Evolutionary conservation across 2,329 filamentous ascomycete genomes (phyloP).

Genomic region (Epichloe typhina): DNA sequence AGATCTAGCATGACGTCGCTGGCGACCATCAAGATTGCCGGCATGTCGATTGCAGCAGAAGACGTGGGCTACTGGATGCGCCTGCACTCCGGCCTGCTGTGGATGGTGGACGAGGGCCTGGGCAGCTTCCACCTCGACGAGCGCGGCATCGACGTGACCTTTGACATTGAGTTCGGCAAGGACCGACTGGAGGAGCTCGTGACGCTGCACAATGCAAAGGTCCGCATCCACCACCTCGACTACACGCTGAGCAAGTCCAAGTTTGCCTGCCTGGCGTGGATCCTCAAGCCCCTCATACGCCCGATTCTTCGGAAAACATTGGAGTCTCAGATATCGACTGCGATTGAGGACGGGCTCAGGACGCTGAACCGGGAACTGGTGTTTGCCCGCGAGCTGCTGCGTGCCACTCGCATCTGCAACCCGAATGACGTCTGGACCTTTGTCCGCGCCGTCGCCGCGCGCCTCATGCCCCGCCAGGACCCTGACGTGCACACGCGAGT

Average conservation of each 20-base stretch:
- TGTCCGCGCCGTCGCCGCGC: slow-evolving; percentile 65
- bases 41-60: slow-evolving; percentile 69
- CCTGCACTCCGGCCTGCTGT: slow-evolving; percentile 61
- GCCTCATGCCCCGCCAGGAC: slow-evolving; percentile 58
- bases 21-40: slow-evolving; percentile 66
- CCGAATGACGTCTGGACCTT: slow-evolving; percentile 73
- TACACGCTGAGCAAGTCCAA: slow-evolving; percentile 65
- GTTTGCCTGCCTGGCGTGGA: slow-evolving; percentile 66
- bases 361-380: slow-evolving; percentile 73
- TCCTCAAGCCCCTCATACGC: slow-evolving; percentile 71
- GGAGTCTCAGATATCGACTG: slow-evolving; percentile 62
- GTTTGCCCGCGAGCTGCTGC: slow-evolving; percentile 73
- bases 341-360: slow-evolving; percentile 57
- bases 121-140: slow-evolving; percentile 78
- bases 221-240: slow-evolving; percentile 75
- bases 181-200: slow-evolving; percentile 72
- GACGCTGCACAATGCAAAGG: slow-evolving; percentile 59
- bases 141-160: slow-evolving; percentile 70
- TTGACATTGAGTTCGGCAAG: slow-evolving; percentile 73
- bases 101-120: slow-evolving; percentile 70
- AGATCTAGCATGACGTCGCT: slow-evolving; percentile 53
- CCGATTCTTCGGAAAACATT: slow-evolving; percentile 68
- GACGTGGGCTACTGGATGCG: slow-evolving; percentile 86
- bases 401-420: slow-evolving; percentile 70
- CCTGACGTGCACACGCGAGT: slow-evolving; percentile 64